Conservation (phyloP, 805 yeast genomes). For the Sugiyamaella qingdaonensis region DNA sequence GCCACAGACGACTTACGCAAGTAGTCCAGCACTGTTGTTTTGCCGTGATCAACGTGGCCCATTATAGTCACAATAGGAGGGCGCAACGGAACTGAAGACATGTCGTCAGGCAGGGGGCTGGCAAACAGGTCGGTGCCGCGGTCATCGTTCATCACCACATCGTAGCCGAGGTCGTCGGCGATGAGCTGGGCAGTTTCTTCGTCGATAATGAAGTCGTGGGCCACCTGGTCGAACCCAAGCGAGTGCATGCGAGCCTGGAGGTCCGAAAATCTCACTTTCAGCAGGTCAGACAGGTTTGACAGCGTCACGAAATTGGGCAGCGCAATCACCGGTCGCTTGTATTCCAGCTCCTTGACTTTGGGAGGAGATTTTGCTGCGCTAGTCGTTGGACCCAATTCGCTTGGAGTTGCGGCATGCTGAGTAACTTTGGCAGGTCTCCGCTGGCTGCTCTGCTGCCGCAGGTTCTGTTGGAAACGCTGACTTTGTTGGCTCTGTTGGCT, state of each 20-base stretch:
- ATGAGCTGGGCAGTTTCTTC: constrained; percentile 80
- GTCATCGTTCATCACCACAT: constrained; percentile 51
- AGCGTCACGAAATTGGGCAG: constrained; percentile 78
- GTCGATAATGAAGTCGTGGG: constrained; percentile 75
- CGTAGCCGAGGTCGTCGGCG: constrained; percentile 84
- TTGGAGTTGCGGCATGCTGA: background rate
- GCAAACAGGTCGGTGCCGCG: constrained; percentile 59
- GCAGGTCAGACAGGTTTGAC: constrained; percentile 67
- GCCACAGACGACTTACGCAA: constrained; percentile 82
- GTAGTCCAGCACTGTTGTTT: constrained; percentile 87
- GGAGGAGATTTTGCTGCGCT: constrained; percentile 1
- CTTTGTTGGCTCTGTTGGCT: background rate
- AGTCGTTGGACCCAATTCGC: background rate
- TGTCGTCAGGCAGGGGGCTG: constrained; percentile 47
- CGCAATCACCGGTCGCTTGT: constrained; percentile 19
- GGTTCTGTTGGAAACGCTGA: background rate
- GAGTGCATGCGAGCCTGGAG: constrained; percentile 54
- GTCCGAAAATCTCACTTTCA: constrained; percentile 59
- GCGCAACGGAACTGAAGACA: constrained; percentile 51
- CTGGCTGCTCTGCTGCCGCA: background rate
- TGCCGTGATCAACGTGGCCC: constrained; percentile 99
- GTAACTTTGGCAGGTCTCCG: background rate
- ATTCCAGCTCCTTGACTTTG: constrained; percentile 10
- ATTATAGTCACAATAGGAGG: constrained; percentile 96
- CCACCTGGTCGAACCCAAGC: constrained; percentile 69